Base-by-base conservation (phyloP, 176 grass and related monocot species). In the Oryza glumipatula region DNA sequence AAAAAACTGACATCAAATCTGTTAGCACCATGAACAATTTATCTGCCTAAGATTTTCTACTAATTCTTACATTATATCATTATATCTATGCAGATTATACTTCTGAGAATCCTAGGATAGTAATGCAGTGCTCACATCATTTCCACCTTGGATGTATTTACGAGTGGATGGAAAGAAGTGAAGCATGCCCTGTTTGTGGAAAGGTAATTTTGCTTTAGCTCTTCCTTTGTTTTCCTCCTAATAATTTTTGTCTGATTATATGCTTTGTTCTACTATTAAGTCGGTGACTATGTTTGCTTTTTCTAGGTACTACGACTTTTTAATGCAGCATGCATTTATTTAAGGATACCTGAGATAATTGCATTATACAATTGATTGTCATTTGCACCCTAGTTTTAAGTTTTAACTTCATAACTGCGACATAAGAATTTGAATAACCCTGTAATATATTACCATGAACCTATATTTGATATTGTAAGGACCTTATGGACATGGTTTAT, bases 101-200 rank as follows among this genome's bases (percentile, higher is more conserved):
- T 39, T 84, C 82, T 15, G 96, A 98, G 60, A 92, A 98, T 75
- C 96, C 96, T 61, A 95, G 85, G 83, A 98, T 95, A 76, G 58
- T 94, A 83, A 92, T 92, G 93, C 89, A 89, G 69, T 98, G 96
- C 73, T 92, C 96, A 43, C 96, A 98, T 78, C 93, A 98, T 94
- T 98, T 95, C 70, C 96, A 98, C 67, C 93, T 98, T 81, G 85
- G 93, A 47, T 98, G 93, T 94, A 94, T 98, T 83, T 98, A 98
- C 22, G 96, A 98, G 83, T 98, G 96, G 96, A 95, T 98, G 91
- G 96, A 98, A 89, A 95, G 93, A 94, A 98, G 93, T 87, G 91
- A 98, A 79, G 89, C 91, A 33, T 98, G 96, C 76, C 96, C 93
- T 74, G 91, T 98, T 64, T 98, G 96, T 79, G 96, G 96, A 11